A percentile compares a stretch with the other conserved stretches of the same genome.
These are phyloP conservation scores for Penicillium sclerotiorum DNA, from an alignment of 2,329 filamentous ascomycete genomes.

Conservation along the genomic window DNA sequence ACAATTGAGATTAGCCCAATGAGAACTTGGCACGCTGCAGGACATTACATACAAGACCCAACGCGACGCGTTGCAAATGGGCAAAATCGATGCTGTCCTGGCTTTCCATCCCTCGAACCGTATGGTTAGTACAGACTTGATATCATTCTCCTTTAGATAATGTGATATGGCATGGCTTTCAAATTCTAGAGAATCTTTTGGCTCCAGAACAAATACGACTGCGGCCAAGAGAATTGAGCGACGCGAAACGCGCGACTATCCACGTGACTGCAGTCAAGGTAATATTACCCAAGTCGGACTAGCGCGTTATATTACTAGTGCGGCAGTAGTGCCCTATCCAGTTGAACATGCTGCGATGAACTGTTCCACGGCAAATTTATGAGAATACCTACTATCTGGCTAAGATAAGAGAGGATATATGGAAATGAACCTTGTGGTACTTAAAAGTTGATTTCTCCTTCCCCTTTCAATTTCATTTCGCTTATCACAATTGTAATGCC, in stretches of 20 bases:
- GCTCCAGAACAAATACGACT: neutral
- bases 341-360: no score
- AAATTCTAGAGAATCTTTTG: no score
- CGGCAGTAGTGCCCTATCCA: no score
- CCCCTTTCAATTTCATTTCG: no score
- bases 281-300: slow-evolving; percentile 31
- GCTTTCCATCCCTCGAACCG: slow-evolving; percentile 35
- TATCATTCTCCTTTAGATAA: no score
- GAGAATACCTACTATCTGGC: neutral
- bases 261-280: slow-evolving; percentile 29
- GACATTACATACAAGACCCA: slow-evolving; percentile 41
- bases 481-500: no score
- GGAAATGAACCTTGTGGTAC: no score
- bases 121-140: neutral
- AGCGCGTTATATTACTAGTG: slow-evolving; percentile 6
- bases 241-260: slow-evolving; percentile 35
- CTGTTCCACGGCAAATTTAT: no score
- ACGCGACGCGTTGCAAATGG: slow-evolving; percentile 44
- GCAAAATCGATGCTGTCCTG: slow-evolving; percentile 46
- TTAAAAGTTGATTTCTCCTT: no score
- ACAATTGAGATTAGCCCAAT: slow-evolving; percentile 32
- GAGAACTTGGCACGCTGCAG: slow-evolving; percentile 30
- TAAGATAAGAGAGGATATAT: no score
- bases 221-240: slow-evolving; percentile 2
- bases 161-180: no score